These are phyloP conservation scores for Carallia brachiata DNA, from an alignment of 345 rosid species.

Conservation along the genomic window DNA sequence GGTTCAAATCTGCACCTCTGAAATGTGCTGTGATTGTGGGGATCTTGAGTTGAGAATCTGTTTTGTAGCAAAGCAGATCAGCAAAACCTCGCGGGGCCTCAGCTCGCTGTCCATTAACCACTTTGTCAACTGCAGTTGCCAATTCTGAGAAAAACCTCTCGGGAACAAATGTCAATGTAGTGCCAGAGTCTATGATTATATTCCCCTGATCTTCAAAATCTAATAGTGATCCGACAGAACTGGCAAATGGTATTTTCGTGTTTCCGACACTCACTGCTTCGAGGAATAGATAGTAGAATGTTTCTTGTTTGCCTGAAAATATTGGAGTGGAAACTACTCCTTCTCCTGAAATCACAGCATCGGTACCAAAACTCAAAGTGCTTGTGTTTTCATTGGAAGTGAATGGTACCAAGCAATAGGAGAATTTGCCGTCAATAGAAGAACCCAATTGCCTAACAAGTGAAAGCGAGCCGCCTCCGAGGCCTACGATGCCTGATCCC, in stretches of 20 bases:
- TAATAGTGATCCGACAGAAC: constrained; percentile 14
- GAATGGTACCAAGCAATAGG: neutral
- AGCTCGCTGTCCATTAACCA: constrained; percentile 16
- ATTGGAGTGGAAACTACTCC: neutral
- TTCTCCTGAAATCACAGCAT: neutral
- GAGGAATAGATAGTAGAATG: neutral
- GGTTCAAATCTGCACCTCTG: constrained; percentile 37
- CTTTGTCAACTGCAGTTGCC: constrained; percentile 17
- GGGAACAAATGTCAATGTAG: constrained; percentile 47
- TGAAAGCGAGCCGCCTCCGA: neutral
- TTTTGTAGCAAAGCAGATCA: constrained; percentile 37
- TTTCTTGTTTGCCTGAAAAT: neutral
- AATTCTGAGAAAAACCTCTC: constrained; percentile 23
- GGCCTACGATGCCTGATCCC: neutral
- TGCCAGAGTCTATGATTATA: constrained; percentile 67
- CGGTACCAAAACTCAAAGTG: constrained; percentile 22
- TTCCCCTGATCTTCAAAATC: constrained; percentile 24
- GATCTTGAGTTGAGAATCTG: constrained; percentile 7
- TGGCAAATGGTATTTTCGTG: neutral
- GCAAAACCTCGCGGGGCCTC: constrained; percentile 28
- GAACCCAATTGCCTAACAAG: neutral
- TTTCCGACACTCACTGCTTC: constrained; percentile 9
- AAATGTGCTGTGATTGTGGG: constrained; percentile 48
- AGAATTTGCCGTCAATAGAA: neutral
- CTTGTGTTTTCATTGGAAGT: neutral